Percentiles rank a stretch among this genome's conserved stretches.
phyloP scores from a whole-genome alignment of 176 grass and related monocot genomes.

The Carex kokanica region DNA sequence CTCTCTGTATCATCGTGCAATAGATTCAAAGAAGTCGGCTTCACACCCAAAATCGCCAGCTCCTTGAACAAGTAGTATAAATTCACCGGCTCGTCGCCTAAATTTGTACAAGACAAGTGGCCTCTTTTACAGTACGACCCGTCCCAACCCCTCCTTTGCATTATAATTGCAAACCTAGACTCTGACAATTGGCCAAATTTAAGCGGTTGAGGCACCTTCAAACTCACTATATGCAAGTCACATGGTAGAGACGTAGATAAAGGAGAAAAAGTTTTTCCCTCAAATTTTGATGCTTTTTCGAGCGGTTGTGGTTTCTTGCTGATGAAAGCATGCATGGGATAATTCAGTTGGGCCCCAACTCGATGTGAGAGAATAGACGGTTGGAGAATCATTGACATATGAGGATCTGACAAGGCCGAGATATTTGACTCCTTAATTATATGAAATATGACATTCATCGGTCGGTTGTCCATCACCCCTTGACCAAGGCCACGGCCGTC shows the following conservation, averaged over 20 bases:
- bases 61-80: constrained; percentile 98
- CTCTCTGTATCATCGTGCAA: constrained; percentile 81
- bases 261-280: constrained; percentile 57
- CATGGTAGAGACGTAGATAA: constrained; percentile 73
- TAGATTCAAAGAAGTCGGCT: constrained; percentile 94
- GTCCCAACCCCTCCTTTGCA: constrained; percentile 94
- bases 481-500: constrained; percentile 92
- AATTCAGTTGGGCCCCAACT: constrained; percentile 68
- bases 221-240: constrained; percentile 82
- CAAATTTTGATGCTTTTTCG: constrained; percentile 41
- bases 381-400: constrained; percentile 64
- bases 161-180: constrained; percentile 56
- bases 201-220: constrained; percentile 84
- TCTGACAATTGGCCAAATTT: constrained; percentile 59
- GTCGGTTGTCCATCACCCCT: constrained; percentile 88
- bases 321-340: constrained; percentile 82
- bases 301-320: constrained; percentile 44
- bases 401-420: constrained; percentile 59
- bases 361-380: constrained; percentile 82
- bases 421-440: constrained; percentile 78
- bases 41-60: constrained; percentile 56
- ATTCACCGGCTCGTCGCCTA: constrained; percentile 71
- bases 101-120: constrained; percentile 57
- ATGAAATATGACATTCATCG: constrained; percentile 80
- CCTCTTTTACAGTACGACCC: constrained; percentile 72